These are phyloP conservation scores for Coniferiporia sulphurascens DNA, from an alignment of 1,284 basidiomycete genomes.

Conservation along the genomic window DNA sequence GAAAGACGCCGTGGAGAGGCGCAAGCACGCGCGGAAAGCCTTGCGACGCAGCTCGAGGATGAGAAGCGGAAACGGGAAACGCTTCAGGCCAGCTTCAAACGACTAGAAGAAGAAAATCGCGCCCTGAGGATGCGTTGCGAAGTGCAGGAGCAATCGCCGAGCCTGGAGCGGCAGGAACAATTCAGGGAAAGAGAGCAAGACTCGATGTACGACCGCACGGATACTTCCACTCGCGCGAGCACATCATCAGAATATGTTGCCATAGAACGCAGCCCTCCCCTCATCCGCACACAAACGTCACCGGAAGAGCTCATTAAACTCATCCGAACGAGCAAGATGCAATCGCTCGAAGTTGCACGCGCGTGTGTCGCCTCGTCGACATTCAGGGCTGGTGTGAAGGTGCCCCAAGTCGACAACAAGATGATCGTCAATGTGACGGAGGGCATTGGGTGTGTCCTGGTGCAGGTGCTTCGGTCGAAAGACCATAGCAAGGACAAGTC, in stretches of 20 bases:
- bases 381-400: constrained; percentile 9
- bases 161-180: not conserved
- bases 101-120: not conserved
- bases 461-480: constrained; percentile 9
- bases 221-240: constrained; percentile 1
- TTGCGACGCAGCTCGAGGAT: constrained; percentile 4
- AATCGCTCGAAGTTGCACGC: constrained; percentile 9
- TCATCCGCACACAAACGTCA: not conserved
- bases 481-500: constrained; percentile 14
- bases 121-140: not conserved
- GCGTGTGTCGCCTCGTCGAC: constrained; percentile 11
- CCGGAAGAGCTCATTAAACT: constrained; percentile 8
- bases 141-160: not conserved
- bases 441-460: constrained; percentile 13
- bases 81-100: no score
- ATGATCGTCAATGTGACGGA: constrained; percentile 10
- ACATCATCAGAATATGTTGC: constrained; percentile 7
- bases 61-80: not conserved
- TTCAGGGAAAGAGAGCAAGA: not conserved
- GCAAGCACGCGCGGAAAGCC: constrained; percentile 1
- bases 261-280: not conserved
- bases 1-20: constrained; percentile 1
- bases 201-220: not conserved
- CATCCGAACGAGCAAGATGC: constrained; percentile 4
- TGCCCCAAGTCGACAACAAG: constrained; percentile 10